phyloP scores from a whole-genome alignment of 2,329 filamentous ascomycete genomes.

The Trichoderma asperellum region DNA sequence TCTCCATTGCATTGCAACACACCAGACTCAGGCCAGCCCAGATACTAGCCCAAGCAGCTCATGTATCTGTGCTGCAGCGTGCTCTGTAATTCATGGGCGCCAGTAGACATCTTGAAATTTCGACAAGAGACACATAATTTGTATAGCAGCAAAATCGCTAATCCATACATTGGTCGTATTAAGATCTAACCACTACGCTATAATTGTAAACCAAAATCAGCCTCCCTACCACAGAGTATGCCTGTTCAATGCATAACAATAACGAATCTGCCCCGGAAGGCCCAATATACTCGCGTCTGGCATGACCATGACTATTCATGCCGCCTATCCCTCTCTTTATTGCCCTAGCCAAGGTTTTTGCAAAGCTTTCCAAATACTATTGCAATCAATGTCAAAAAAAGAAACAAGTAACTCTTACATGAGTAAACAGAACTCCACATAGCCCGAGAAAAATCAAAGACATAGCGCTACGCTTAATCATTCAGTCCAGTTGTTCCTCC shows the following conservation, averaged over 20 bases:
- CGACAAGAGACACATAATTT: background rate
- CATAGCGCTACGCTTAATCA: background rate
- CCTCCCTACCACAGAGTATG: background rate
- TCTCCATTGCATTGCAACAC: background rate
- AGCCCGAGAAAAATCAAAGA: background rate
- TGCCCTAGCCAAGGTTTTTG: background rate
- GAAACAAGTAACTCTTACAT: background rate
- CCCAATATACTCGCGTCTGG: background rate
- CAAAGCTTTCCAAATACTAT: background rate
- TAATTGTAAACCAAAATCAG: background rate
- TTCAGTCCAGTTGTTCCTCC: background rate
- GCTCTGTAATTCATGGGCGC: background rate
- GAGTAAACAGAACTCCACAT: background rate
- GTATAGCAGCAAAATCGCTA: background rate
- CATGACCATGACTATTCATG: background rate
- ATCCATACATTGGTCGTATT: background rate
- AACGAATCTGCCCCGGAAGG: background rate
- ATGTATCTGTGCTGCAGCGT: background rate
- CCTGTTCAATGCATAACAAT: background rate
- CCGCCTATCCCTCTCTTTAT: background rate
- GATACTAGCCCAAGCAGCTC: background rate
- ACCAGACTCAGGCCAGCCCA: background rate
- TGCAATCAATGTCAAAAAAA: background rate
- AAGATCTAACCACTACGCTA: background rate
- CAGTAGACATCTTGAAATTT: background rate